Conservation (phyloP, 2,329 filamentous ascomycete genomes). For the Trichoderma polysporum region DNA sequence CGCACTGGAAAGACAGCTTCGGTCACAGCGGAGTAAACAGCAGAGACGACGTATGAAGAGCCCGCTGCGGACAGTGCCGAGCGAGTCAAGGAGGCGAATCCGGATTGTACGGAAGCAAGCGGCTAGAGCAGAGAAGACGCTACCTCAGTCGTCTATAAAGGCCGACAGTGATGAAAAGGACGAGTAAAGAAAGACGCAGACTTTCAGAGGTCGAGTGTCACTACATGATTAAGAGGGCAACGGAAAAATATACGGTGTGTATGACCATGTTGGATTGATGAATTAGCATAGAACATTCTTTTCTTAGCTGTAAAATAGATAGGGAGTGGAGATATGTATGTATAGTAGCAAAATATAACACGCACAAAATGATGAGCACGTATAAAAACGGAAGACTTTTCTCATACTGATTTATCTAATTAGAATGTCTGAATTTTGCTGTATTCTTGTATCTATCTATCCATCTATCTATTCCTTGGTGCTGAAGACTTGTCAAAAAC, state of each 20-base stretch:
- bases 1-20: constrained; percentile 25
- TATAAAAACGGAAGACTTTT: neutral
- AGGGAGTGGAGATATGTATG: neutral
- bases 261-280: neutral
- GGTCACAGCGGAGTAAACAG: neutral
- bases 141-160: neutral
- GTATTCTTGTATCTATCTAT: no score
- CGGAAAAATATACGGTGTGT: neutral
- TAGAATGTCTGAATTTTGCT: neutral
- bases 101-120: neutral
- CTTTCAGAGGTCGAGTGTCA: neutral
- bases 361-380: neutral
- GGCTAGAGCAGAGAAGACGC: neutral
- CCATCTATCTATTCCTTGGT: no score
- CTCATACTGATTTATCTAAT: neutral
- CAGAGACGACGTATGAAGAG: neutral
- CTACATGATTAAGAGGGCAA: neutral
- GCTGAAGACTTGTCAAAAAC: no score
- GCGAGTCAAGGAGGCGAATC: neutral
- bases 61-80: neutral
- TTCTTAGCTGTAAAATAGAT: neutral
- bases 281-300: constrained; percentile 6
- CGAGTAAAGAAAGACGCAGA: neutral
- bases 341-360: constrained; percentile 7
- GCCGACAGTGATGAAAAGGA: neutral